These are phyloP conservation scores for Dendryphion nanum DNA, from an alignment of 2,329 filamentous ascomycete species.

Conservation along the genomic window DNA sequence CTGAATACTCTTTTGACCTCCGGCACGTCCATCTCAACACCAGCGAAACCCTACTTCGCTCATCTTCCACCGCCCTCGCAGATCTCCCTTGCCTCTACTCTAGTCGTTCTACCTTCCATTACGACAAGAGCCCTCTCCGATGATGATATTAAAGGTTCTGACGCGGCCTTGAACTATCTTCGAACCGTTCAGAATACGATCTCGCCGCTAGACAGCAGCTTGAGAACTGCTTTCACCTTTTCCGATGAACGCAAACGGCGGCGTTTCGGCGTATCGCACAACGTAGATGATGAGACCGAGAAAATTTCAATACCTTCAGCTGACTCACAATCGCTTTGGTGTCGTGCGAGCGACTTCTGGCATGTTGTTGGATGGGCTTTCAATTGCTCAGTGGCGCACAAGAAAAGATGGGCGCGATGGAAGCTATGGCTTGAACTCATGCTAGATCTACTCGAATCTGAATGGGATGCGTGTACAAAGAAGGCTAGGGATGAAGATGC, in stretches of 20 bases:
- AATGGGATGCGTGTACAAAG: conserved; percentile 59
- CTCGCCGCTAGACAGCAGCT: conserved; percentile 67
- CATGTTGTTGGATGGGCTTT: conserved; percentile 86
- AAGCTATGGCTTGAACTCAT: conserved; percentile 76
- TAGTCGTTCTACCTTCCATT: conserved; percentile 77
- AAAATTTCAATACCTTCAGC: too few relatives aligned
- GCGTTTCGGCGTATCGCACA: conserved; percentile 15
- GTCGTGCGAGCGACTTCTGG: conserved; percentile 84
- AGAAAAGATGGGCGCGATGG: conserved; percentile 79
- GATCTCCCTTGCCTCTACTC: conserved; percentile 73
- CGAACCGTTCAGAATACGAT: conserved; percentile 63
- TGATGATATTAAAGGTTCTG: conserved; percentile 62
- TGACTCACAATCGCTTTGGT: conserved; percentile 67
- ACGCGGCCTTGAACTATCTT: conserved; percentile 68
- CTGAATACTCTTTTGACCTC: conserved; percentile 33
- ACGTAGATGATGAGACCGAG: too few relatives aligned
- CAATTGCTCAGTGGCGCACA: conserved; percentile 75
- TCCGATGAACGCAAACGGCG: conserved; percentile 23
- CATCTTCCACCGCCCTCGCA: conserved; percentile 69
- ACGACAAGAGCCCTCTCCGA: conserved; percentile 69
- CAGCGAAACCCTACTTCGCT: conserved; percentile 44
- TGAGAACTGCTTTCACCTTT: conserved; percentile 74
- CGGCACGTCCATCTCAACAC: conserved; percentile 30
- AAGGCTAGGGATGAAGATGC: conserved; percentile 18
- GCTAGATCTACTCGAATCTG: conserved; percentile 72